Base-by-base conservation (phyloP, 352 stramenopile species). In the Pythium biforme region DNA sequence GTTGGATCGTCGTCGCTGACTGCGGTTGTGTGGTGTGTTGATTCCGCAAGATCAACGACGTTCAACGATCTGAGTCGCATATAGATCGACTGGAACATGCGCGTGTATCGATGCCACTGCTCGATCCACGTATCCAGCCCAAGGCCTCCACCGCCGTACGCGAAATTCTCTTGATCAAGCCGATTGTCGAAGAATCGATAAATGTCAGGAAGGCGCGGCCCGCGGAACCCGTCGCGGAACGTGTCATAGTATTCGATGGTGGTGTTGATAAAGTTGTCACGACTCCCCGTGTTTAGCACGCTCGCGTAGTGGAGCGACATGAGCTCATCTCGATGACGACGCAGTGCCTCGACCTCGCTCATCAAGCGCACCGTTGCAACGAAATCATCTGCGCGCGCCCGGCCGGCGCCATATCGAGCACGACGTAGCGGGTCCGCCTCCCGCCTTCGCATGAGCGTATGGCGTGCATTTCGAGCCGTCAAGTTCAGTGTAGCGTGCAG, bases 31-130 rank as follows among this genome's bases (percentile, higher is more conserved):
- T 41, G 27, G 26, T 20, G 39, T 20, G 26, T 19, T 31, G 40
- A 43, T 2, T 60, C 54, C 17, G 29, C 26, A 0, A 64, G 49
- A 6, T 64, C 29, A 25, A 49, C 39, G 20, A 47, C 39, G 14
- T 33, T 52, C 39, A 53, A 45, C 7, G 46, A 47, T 4, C 17
- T 20, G 6, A 64, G 27, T 5, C 49, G 47, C 25, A 64, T 64
- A 3, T 23, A 50, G 19, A 53, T 45, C 17, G 58, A 52, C 1
- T 23, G 34, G n/a, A 64, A 58, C 12, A 64, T 33, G 11, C 20
- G 58, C 20, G 58, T 64, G 39, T 64, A 64, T 25, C 47, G 48
- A 4, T 29, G 58, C 58, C 58, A 64, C 27, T 64, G 58, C 34
- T 64, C 58, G 26, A 64, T 53, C 58, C 47, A 58, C 37, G 39